Conservation (phyloP, 2,329 filamentous ascomycete species). For the Fusarium sublunatum region DNA sequence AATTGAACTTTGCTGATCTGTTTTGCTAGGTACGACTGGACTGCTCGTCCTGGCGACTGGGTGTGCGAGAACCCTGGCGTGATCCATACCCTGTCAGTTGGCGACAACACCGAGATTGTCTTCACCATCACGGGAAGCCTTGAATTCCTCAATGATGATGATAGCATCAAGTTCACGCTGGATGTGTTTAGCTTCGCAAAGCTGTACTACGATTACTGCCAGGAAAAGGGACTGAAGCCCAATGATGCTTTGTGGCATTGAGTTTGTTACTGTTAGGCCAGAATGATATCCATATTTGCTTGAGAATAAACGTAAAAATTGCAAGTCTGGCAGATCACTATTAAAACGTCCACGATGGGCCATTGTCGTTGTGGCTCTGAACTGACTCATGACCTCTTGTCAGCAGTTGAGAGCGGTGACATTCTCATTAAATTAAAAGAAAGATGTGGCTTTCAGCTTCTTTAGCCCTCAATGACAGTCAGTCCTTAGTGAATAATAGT, state of each 20-base stretch:
- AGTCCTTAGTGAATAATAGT: no score
- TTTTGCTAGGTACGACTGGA: constrained; percentile 41
- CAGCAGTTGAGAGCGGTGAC: no score
- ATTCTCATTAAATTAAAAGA: no score
- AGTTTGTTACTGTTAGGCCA: background rate
- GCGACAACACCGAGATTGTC: constrained; percentile 41
- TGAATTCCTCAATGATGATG: constrained; percentile 44
- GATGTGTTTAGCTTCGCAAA: constrained; percentile 42
- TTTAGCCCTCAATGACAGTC: no score
- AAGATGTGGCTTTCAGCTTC: no score
- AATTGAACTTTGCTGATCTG: constrained; percentile 8
- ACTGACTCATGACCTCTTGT: no score
- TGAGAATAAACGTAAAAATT: no score
- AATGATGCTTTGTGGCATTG: constrained; percentile 32
- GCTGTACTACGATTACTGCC: constrained; percentile 34
- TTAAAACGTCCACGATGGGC: no score
- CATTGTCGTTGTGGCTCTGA: no score
- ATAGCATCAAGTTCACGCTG: constrained; percentile 37
- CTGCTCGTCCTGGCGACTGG: constrained; percentile 42
- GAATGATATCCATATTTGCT: no score
- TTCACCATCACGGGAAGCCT: constrained; percentile 43
- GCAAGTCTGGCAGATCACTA: no score
- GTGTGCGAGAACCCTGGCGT: constrained; percentile 43
- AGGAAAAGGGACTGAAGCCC: constrained; percentile 32
- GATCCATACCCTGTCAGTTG: constrained; percentile 42